Conservation (phyloP, 2,329 filamentous ascomycete species). For the Sphaerostilbella broomeana region DNA sequence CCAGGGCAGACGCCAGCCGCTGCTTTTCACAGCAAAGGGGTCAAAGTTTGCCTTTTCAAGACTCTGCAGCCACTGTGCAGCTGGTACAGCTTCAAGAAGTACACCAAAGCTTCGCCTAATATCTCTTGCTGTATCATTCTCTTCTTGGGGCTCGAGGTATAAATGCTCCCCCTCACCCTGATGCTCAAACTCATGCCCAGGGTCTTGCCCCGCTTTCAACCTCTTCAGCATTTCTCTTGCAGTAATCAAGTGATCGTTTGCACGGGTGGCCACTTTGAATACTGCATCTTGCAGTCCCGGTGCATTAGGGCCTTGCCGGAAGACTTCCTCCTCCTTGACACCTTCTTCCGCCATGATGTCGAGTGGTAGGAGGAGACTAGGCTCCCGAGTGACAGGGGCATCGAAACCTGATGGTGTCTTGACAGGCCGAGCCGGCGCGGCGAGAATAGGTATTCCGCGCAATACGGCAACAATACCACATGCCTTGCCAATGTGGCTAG, state of each 20-base stretch:
- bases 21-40: constrained; percentile 57
- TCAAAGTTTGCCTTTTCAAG: constrained; percentile 82
- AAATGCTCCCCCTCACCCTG: constrained; percentile 64
- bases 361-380: constrained; percentile 68
- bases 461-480: constrained; percentile 80
- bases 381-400: constrained; percentile 34
- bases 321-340: constrained; percentile 83
- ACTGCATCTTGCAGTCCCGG: constrained; percentile 80
- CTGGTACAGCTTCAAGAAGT: constrained; percentile 72
- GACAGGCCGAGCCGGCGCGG: constrained; percentile 55
- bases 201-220: constrained; percentile 63
- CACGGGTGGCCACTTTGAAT: constrained; percentile 85
- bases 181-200: constrained; percentile 86
- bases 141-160: constrained; percentile 42
- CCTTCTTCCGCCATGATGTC: constrained; percentile 81
- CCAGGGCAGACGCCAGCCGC: constrained; percentile 79
- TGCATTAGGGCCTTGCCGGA: constrained; percentile 71
- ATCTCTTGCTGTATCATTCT: constrained; percentile 33
- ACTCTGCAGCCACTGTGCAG: constrained; percentile 68
- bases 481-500: constrained; percentile 92
- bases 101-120: constrained; percentile 66
- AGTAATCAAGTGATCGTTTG: constrained; percentile 93
- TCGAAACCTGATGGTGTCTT: constrained; percentile 35
- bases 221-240: constrained; percentile 85
- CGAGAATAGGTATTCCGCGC: constrained; percentile 82